These are phyloP conservation scores for Candida ponderosae DNA, from an alignment of 805 yeast genomes.

Conservation along the genomic window DNA sequence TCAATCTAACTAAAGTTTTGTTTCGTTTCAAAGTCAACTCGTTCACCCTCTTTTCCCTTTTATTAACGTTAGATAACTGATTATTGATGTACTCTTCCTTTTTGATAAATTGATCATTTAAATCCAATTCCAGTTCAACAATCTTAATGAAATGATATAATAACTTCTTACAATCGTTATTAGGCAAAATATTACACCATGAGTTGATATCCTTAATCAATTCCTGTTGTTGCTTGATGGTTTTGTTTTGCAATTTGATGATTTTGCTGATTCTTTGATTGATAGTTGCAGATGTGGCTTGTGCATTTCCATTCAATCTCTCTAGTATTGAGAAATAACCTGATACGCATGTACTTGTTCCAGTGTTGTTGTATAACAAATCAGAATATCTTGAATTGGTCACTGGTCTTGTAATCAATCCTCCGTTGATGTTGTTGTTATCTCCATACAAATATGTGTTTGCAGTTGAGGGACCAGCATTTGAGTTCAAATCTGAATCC, in stretches of 20 bases:
- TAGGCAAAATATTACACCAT: slow-evolving; percentile 35
- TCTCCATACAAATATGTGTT: slow-evolving; percentile 6
- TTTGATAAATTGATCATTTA: slow-evolving; percentile 30
- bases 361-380: neutral
- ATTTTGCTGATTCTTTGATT: slow-evolving; percentile 26
- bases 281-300: slow-evolving; percentile 22
- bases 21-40: slow-evolving; percentile 29
- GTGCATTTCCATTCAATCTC: slow-evolving; percentile 12
- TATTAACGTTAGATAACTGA: slow-evolving; percentile 36
- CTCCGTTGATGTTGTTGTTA: slow-evolving; percentile 1
- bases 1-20: slow-evolving; percentile 28
- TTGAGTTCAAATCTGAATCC: neutral
- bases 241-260: slow-evolving; percentile 31
- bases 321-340: slow-evolving; percentile 13
- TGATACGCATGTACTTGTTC: neutral
- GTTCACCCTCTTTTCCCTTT: slow-evolving; percentile 40
- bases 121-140: slow-evolving; percentile 28
- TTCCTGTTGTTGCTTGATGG: slow-evolving; percentile 26
- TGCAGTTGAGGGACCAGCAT: no score
- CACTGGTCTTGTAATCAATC: neutral
- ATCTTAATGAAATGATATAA: slow-evolving; percentile 33
- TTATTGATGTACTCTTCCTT: slow-evolving; percentile 35
- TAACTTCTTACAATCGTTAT: slow-evolving; percentile 29
- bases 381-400: slow-evolving; percentile 1
- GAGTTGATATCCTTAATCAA: slow-evolving; percentile 30